Percentiles rank a stretch among this genome's conserved stretches.
Evolutionary conservation across 2,329 filamentous ascomycete species (phyloP).

Genomic region (Apiospora kogelbergensis): DNA sequence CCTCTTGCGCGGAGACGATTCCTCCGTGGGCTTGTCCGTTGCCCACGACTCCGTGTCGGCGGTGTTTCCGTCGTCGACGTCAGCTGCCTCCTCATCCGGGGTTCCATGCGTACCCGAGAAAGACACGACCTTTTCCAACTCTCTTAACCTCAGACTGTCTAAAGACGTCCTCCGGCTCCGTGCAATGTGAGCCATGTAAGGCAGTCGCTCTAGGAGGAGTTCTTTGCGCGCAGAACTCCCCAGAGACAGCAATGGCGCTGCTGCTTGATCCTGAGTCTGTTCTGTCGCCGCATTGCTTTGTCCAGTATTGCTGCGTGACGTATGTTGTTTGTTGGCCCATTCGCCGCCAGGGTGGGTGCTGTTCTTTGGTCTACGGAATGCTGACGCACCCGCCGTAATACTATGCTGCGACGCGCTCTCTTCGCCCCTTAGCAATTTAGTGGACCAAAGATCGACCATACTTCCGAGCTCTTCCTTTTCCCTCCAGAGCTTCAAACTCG

Average conservation of each 20-base stretch:
- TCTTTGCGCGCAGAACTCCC: slow-evolving; percentile 69
- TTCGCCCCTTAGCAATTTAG: slow-evolving; percentile 58
- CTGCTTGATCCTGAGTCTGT: slow-evolving; percentile 20
- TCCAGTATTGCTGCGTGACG: slow-evolving; percentile 19
- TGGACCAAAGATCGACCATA: slow-evolving; percentile 68
- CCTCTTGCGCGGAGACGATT: slow-evolving; percentile 50
- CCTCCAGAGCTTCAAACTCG: slow-evolving; percentile 80
- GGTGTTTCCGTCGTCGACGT: slow-evolving; percentile 41
- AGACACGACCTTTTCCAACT: slow-evolving; percentile 62
- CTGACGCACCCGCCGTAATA: slow-evolving; percentile 46
- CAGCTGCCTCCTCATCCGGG: slow-evolving; percentile 30
- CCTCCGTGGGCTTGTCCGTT: slow-evolving; percentile 60
- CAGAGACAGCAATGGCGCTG: slow-evolving; percentile 52
- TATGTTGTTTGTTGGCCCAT: slow-evolving; percentile 21
- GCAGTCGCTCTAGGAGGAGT: slow-evolving; percentile 80
- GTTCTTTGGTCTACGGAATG: slow-evolving; percentile 46
- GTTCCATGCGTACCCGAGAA: slow-evolving; percentile 58
- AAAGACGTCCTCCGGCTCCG: slow-evolving; percentile 32
- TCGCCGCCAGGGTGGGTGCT: slow-evolving; percentile 22
- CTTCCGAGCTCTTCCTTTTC: slow-evolving; percentile 79
- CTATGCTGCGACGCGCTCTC: slow-evolving; percentile 30
- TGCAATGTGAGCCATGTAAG: slow-evolving; percentile 75
- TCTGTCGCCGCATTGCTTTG: slow-evolving; percentile 24
- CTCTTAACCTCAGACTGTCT: slow-evolving; percentile 21
- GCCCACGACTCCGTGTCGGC: slow-evolving; percentile 54